phyloP scores from a whole-genome alignment of 2,329 filamentous ascomycete genomes.

The Talaromyces verruculosus region DNA sequence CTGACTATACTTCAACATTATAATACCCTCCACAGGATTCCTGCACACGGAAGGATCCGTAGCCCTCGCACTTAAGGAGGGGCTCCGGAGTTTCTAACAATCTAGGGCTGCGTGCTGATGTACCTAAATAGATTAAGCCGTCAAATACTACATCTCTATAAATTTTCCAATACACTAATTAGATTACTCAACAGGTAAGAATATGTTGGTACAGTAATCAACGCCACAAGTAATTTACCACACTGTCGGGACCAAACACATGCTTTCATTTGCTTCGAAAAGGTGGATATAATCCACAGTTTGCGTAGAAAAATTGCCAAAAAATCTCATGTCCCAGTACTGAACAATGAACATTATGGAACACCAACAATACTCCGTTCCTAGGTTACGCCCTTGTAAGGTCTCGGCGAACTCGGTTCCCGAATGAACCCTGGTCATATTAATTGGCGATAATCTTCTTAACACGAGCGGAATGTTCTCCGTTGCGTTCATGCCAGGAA shows the following conservation, averaged over 20 bases:
- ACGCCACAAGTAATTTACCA: conserved; percentile 4
- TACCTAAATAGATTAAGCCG: not conserved
- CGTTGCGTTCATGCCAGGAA: not conserved
- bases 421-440: not conserved
- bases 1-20: not conserved
- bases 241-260: not conserved
- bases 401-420: not conserved
- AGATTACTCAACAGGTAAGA: not conserved
- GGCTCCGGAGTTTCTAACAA: not conserved
- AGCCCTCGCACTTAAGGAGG: not conserved
- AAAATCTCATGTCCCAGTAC: not conserved
- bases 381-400: not conserved
- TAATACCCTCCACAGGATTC: not conserved
- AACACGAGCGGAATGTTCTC: not conserved
- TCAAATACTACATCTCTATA: not conserved
- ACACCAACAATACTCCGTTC: not conserved
- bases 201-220: not conserved
- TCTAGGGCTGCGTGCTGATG: not conserved
- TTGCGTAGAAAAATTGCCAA: not conserved
- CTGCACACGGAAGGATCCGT: not conserved
- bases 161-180: not conserved
- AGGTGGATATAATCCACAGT: not conserved
- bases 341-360: not conserved
- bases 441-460: not conserved
- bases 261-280: not conserved